Conservation (phyloP, 2,329 filamentous ascomycete genomes). For the Fusarium liriodendri region DNA sequence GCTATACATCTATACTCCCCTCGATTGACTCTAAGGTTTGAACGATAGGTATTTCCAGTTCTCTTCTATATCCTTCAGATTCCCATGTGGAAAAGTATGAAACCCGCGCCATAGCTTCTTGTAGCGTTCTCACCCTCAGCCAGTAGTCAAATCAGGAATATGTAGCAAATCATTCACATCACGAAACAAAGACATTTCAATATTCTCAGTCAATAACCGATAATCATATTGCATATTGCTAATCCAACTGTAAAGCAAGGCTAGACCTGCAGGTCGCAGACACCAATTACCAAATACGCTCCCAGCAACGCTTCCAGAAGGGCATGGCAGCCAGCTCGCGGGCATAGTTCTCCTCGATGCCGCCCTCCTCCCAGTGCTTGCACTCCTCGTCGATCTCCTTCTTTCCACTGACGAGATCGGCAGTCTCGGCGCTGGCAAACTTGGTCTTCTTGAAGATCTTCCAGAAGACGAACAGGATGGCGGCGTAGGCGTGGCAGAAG, state of each 20-base stretch:
- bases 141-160: not conserved
- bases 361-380: slow-evolving; percentile 56
- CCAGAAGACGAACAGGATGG: slow-evolving; percentile 64
- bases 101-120: not conserved
- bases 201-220: not conserved
- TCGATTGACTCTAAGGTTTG: not conserved
- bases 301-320: slow-evolving; percentile 51
- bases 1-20: not conserved
- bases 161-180: not conserved
- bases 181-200: not conserved
- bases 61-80: not conserved
- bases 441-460: slow-evolving; percentile 61
- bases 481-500: slow-evolving; percentile 64
- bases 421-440: slow-evolving; percentile 36
- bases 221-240: slow-evolving; percentile 2
- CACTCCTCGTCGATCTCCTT: slow-evolving; percentile 72
- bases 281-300: slow-evolving; percentile 51
- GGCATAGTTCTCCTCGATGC: slow-evolving; percentile 58
- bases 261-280: not conserved
- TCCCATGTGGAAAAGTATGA: not conserved
- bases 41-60: not conserved
- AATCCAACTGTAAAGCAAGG: not conserved
- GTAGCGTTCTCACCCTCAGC: not conserved
- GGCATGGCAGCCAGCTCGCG: slow-evolving; percentile 50
- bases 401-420: slow-evolving; percentile 61